These are phyloP conservation scores for Coniochaeta ligniaria DNA, from an alignment of 2,329 filamentous ascomycete species.

Conservation along the genomic window DNA sequence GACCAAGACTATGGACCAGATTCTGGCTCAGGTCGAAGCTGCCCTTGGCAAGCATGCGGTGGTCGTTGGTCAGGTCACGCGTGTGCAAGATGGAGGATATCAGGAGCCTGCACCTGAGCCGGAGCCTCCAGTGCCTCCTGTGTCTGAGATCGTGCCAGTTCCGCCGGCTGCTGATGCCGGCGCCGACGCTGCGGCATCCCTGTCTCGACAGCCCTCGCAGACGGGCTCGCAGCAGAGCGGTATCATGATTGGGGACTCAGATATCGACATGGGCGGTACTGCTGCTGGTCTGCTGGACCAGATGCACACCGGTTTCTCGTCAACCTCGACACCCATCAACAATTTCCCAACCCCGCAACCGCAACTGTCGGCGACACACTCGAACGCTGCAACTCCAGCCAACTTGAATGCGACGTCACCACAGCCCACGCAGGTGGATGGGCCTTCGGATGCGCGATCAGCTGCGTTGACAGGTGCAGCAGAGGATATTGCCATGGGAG, in stretches of 20 bases:
- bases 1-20: constrained; percentile 58
- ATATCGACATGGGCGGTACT: constrained; percentile 59
- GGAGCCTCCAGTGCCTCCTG: constrained; percentile 18
- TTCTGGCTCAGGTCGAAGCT: constrained; percentile 68
- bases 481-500: constrained; percentile 44
- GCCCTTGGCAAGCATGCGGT: constrained; percentile 61
- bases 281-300: constrained; percentile 61
- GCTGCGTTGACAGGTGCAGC: constrained; percentile 11
- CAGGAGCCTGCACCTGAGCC: constrained; percentile 52
- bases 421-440: constrained; percentile 20
- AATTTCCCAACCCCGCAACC: constrained; percentile 55
- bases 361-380: constrained; percentile 48
- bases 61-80: constrained; percentile 56
- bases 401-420: constrained; percentile 40
- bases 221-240: constrained; percentile 49
- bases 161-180: constrained; percentile 13
- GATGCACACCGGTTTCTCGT: constrained; percentile 57
- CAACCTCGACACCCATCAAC: constrained; percentile 52
- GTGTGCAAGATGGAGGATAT: constrained; percentile 72
- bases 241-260: constrained; percentile 49
- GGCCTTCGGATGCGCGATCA: constrained; percentile 14
- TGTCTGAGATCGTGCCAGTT: constrained; percentile 16
- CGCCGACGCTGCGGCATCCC: constrained; percentile 10
- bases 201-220: constrained; percentile 48
- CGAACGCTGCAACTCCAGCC: constrained; percentile 49